Evolutionary conservation across 2,329 filamentous ascomycete genomes (phyloP).

Genomic region (Dactylella cylindrospora): DNA sequence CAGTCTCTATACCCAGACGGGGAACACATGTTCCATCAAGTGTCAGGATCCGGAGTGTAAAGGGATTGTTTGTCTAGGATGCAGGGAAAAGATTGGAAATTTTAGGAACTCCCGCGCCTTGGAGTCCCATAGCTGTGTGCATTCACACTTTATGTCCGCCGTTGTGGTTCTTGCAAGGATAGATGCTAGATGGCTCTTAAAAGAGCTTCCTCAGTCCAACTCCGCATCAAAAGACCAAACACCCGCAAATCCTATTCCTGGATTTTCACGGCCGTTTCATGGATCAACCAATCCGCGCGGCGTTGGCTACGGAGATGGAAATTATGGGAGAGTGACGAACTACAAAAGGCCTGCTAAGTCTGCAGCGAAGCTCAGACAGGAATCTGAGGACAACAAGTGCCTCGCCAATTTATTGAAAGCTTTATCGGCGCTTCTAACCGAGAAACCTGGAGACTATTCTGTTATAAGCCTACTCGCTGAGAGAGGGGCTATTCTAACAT

Average conservation of each 20-base stretch:
- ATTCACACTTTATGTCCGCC: constrained; percentile 20
- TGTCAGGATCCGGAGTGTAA: constrained; percentile 17
- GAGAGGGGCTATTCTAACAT: background rate
- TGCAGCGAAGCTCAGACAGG: constrained; percentile 11
- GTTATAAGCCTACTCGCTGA: constrained; percentile 7
- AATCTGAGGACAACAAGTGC: constrained; percentile 13
- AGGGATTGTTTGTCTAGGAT: constrained; percentile 21
- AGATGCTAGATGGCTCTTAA: constrained; percentile 24
- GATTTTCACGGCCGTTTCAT: background rate
- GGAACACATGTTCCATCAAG: constrained; percentile 12
- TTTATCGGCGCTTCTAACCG: background rate
- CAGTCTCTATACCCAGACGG: constrained; percentile 9
- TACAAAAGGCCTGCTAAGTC: constrained; percentile 9
- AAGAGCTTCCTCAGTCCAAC: background rate
- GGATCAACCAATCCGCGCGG: background rate
- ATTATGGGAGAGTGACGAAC: background rate
- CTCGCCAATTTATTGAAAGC: constrained; percentile 5
- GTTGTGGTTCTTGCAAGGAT: constrained; percentile 18
- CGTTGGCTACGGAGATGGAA: constrained; percentile 13
- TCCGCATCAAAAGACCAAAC: background rate
- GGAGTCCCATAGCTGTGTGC: constrained; percentile 10
- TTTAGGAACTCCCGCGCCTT: background rate
- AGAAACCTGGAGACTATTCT: background rate
- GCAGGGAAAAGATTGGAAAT: constrained; percentile 7
- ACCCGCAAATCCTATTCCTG: background rate